Percentiles rank a stretch among this genome's conserved stretches.
These are phyloP conservation scores for Sugiyamaella qingdaonensis DNA, from an alignment of 805 yeast genomes.

Conservation along the genomic window DNA sequence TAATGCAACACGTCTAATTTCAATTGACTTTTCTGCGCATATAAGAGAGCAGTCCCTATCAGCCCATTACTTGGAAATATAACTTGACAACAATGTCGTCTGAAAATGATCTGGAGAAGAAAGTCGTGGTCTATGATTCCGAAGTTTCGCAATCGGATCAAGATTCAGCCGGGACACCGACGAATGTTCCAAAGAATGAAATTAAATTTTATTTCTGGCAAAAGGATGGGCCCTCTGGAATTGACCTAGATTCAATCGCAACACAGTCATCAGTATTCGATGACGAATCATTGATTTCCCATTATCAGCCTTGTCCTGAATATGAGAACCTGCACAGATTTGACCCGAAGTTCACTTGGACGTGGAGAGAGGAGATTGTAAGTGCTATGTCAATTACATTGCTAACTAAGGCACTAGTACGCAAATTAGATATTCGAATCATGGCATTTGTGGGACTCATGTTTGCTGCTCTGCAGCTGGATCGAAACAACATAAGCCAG, in stretches of 20 bases:
- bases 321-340: slow-evolving; percentile 32
- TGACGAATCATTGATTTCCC: not conserved
- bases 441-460: slow-evolving; percentile 54
- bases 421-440: slow-evolving; percentile 54
- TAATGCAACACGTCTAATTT: no score
- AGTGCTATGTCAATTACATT: not conserved
- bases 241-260: slow-evolving; percentile 14
- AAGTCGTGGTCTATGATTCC: slow-evolving; percentile 69
- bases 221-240: not conserved
- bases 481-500: slow-evolving; percentile 52
- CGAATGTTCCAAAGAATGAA: not conserved
- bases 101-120: not conserved
- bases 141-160: slow-evolving; percentile 74
- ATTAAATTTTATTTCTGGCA: slow-evolving; percentile 9
- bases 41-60: no score
- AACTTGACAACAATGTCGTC: not conserved
- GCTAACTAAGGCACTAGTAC: slow-evolving; percentile 29
- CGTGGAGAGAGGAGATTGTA: slow-evolving; percentile 45
- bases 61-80: no score
- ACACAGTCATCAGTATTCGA: slow-evolving; percentile 15
- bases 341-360: slow-evolving; percentile 58
- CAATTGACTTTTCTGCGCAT: no score
- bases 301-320: slow-evolving; percentile 11
- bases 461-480: slow-evolving; percentile 52
- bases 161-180: slow-evolving; percentile 59